phyloP scores from a whole-genome alignment of 306 rosid genomes.

The Quercus cerris region DNA sequence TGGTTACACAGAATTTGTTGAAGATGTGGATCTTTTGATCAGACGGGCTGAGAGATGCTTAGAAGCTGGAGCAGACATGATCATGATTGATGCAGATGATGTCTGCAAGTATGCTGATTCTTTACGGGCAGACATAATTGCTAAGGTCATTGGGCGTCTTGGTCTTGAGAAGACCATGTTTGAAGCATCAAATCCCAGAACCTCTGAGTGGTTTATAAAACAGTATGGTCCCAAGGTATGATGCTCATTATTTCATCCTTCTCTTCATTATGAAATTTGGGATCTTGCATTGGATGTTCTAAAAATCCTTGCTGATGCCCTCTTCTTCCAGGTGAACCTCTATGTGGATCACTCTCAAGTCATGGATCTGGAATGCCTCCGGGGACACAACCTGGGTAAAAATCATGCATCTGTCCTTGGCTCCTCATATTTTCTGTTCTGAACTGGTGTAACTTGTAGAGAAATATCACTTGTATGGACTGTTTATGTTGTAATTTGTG shows the following conservation, averaged over 20 bases:
- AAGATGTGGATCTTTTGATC: constrained; percentile 83
- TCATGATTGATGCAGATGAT: constrained; percentile 82
- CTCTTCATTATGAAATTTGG: not conserved
- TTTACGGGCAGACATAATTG: constrained; percentile 71
- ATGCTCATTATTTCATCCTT: not conserved
- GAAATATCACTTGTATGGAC: not conserved
- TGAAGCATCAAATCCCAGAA: constrained; percentile 75
- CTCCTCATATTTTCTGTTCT: constrained; percentile 55
- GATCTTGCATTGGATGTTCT: not conserved
- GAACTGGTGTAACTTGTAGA: constrained; percentile 11
- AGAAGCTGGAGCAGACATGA: constrained; percentile 97
- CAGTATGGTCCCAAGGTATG: constrained; percentile 82
- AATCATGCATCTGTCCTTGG: constrained; percentile 71
- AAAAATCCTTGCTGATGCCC: not conserved
- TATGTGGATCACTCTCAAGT: constrained; percentile 85
- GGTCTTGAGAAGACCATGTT: constrained; percentile 93
- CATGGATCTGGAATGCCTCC: constrained; percentile 83
- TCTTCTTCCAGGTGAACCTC: constrained; percentile 73
- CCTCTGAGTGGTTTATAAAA: constrained; percentile 88
- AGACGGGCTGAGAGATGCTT: constrained; percentile 92
- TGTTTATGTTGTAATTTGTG: not conserved
- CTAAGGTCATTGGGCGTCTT: constrained; percentile 84
- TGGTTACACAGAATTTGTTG: constrained; percentile 62
- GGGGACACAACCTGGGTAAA: constrained; percentile 77
- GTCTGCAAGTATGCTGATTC: constrained; percentile 55